Conservation (phyloP, 495 filamentous ascomycete species). For the Lepraria neglecta region DNA sequence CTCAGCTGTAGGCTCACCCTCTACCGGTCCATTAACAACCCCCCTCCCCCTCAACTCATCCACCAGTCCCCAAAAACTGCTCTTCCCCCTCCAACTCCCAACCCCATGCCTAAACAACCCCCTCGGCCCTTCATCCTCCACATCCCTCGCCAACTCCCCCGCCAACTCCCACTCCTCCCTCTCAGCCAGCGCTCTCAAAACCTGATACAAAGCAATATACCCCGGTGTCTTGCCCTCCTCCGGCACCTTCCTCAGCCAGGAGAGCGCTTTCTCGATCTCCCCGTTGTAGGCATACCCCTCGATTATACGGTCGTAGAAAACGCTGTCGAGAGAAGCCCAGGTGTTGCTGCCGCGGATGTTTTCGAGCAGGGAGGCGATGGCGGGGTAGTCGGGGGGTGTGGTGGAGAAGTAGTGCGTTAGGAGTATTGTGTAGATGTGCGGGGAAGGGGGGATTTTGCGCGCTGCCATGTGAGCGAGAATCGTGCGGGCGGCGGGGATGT, state of each 20-base stretch:
- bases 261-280: constrained; percentile 45
- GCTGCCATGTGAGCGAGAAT: constrained; percentile 55
- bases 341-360: constrained; percentile 28
- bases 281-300: constrained; percentile 52
- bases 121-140: constrained; percentile 24
- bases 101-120: constrained; percentile 24
- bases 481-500: constrained; percentile 47
- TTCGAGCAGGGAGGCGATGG: constrained; percentile 49
- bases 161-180: constrained; percentile 37
- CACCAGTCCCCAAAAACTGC: constrained; percentile 30
- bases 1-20: background rate
- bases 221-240: constrained; percentile 36
- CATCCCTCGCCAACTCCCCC: constrained; percentile 36
- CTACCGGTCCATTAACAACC: background rate
- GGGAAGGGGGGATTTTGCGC: constrained; percentile 44
- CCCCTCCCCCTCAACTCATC: constrained; percentile 25
- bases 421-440: constrained; percentile 64
- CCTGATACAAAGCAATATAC: constrained; percentile 41
- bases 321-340: constrained; percentile 38
- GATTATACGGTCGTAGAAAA: constrained; percentile 64
- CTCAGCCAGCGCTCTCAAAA: constrained; percentile 43
- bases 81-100: constrained; percentile 23
- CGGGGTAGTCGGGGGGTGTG: constrained; percentile 49
- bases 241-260: constrained; percentile 42
- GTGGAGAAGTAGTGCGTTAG: constrained; percentile 58